Evolutionary conservation across 1,139 yeast genomes (phyloP), one percentile per base, ranked within the genome.

Genomic region (Taphrina sp.): DNA sequence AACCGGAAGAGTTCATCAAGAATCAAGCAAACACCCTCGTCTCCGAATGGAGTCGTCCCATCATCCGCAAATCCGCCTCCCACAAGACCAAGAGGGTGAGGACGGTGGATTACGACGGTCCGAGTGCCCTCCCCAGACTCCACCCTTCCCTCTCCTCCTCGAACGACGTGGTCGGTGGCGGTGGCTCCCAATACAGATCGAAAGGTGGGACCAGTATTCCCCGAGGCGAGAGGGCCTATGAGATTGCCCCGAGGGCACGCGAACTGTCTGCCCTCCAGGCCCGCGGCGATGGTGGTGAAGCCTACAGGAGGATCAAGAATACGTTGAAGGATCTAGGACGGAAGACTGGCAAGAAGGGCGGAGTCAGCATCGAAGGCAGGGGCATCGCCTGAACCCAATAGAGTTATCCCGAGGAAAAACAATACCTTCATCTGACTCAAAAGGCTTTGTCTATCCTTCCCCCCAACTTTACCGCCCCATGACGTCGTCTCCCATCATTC

Each of bases 31-130:
- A 92, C 68, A 81, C 83, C 67, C 75, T 94, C 59, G 85, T 94
- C 23, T 49, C 55, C 14, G 61, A 58, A n/a, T 52, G 99, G 99
- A 92, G 97, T 5, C 81, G 98, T 70, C 98, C 98, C 36, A 89
- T 94, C 61, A 86, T 94, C 76, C 95, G 95, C 63, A 85, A 95
- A 61, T 85, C 95, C 1, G 97, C 92, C 70, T 88, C 92, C 63
- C 92, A 90, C 73, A 82, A 94, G 70, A 96, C 92, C 71, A 83
- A 89, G 71, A 76, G 82, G 59, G 82, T 92, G 59, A 79, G 36
- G 28, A 34, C 46, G 5, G 59, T 42, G 16, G 42, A 47, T 31
- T 53, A 28, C 41, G 34, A 34, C 19, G 57, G 54, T 10, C 38
- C 38, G 10, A 29, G 43, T 8, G 24, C 47, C 7, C 19, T 31